Percentiles rank a stretch among this genome's conserved stretches.
Evolutionary conservation across 495 filamentous ascomycete species (phyloP).

Genomic region (Geopyxis carbonaria): DNA sequence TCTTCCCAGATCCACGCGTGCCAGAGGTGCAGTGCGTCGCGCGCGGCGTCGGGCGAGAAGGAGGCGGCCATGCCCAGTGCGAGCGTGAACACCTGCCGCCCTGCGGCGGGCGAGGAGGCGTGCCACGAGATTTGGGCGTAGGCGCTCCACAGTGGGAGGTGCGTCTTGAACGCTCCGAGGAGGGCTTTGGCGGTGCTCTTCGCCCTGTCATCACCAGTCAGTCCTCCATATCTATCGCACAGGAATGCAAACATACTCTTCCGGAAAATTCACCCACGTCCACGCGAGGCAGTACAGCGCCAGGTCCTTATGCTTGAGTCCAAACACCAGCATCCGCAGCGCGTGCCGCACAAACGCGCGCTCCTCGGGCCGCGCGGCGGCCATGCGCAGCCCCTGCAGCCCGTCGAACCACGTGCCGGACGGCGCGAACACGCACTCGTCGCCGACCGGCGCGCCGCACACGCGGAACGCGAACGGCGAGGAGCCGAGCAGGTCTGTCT

Average conservation of each 20-base stretch:
- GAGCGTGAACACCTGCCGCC: slow-evolving; percentile 47
- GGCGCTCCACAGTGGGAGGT: slow-evolving; percentile 54
- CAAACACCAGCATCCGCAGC: slow-evolving; percentile 39
- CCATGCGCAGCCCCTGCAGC: neutral
- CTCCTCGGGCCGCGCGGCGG: slow-evolving; percentile 4
- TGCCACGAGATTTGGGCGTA: slow-evolving; percentile 58
- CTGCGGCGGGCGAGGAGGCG: slow-evolving; percentile 35
- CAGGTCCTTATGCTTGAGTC: slow-evolving; percentile 33
- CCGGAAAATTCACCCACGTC: slow-evolving; percentile 39
- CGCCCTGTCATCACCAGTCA: slow-evolving; percentile 9
- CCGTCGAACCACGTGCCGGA: slow-evolving; percentile 8
- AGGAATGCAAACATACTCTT: slow-evolving; percentile 11
- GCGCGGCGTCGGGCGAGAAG: slow-evolving; percentile 27
- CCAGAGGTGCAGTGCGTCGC: slow-evolving; percentile 43
- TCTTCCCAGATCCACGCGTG: slow-evolving; percentile 56
- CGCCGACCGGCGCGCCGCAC: slow-evolving; percentile 15
- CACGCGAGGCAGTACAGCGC: slow-evolving; percentile 59
- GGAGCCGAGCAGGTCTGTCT: slow-evolving; percentile 8
- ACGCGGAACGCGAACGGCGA: slow-evolving; percentile 17
- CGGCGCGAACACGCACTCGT: slow-evolving; percentile 11
- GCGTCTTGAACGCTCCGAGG: slow-evolving; percentile 48
- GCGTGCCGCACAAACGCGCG: slow-evolving; percentile 22
- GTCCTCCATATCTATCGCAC: neutral
- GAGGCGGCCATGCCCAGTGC: slow-evolving; percentile 40
- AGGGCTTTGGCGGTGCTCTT: slow-evolving; percentile 55